Base-by-base conservation (phyloP, 2,329 filamentous ascomycete genomes). In the Neonectria hederae region DNA sequence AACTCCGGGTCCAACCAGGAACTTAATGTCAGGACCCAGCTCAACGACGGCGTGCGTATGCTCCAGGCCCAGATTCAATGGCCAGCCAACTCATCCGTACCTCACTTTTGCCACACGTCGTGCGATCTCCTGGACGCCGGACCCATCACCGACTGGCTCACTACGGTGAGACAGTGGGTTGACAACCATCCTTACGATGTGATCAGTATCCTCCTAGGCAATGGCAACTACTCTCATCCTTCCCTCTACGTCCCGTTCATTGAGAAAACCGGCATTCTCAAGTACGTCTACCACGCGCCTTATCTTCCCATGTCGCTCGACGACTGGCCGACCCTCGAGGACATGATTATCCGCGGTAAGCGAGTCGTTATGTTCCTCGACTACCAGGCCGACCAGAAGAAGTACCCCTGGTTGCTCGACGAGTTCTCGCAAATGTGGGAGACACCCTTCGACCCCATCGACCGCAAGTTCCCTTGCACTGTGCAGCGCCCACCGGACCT, bases 371-470 rank as follows among this genome's bases (percentile, higher is more conserved):
- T 96, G 77, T 93, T 96, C 79, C 86, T 97, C 80, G 93, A 97
- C 80, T 97, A 97, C 81, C 83, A 90, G 69, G 92, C 93, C 69
- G 89, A 97, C 76, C 92, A 97, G 79, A 87, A 84, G 1, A 83
- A 85, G 21, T 90, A 93, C 19, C 93, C 94, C 0, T 97, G 93
- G 88, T 86, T 97, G 45, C 83, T 97, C 43, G 92, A 97, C 77
- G 86, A 97, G 78, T 97, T 97, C 81, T 87, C 87, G 6, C 92
- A 97, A 75, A 86, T 97, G 80, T 97, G 92, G 92, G 93, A 97
- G 81, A 95, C 94, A 1, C 92, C 92, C 0, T 97, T 97, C 76
- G 92, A 93, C 57, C 93, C 88, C 3, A 74, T 78, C 17, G 77
- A 88, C 74, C 80, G 80, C 53, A 76, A 78, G 0, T 97, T 97